Percentiles rank a stretch among this genome's conserved stretches.
Conservation (phyloP, 1,139 yeast species). For the Kurtzmaniella quercitrusa region DNA sequence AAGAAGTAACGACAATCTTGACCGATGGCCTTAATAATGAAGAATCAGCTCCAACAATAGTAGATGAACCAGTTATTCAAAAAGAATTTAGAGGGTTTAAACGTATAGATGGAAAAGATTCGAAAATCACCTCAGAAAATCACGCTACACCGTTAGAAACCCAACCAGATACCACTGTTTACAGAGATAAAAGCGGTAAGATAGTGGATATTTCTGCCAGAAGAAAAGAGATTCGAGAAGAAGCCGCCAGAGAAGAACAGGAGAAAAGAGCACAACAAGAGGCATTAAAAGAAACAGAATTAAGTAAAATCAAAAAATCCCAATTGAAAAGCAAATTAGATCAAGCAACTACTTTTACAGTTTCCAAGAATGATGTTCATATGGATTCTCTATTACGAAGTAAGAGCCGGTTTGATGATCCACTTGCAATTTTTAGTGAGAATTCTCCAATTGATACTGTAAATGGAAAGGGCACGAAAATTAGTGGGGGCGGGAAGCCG, state of each 20-base stretch:
- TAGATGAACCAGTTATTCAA: conserved; percentile 10
- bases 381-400: conserved; percentile 31
- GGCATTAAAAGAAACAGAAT: conserved; percentile 19
- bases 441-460: background rate
- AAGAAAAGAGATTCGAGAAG: conserved; percentile 16
- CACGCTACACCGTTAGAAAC: conserved; percentile 2
- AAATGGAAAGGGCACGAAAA: background rate
- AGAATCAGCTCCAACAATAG: conserved; percentile 17
- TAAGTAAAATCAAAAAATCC: conserved; percentile 12
- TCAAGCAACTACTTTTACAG: conserved; percentile 22
- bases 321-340: conserved; percentile 21
- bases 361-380: conserved; percentile 32
- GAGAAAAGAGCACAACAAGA: conserved; percentile 40
- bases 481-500: conserved; percentile 10
- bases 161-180: conserved; percentile 29
- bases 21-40: conserved; percentile 7
- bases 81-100: conserved; percentile 29
- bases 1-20: conserved; percentile 13
- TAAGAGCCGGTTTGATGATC: conserved; percentile 59
- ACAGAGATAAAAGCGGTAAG: conserved; percentile 38
- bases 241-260: conserved; percentile 44
- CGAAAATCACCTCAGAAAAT: conserved; percentile 6
- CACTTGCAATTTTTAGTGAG: conserved; percentile 41
- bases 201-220: conserved; percentile 29
- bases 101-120: conserved; percentile 30